Conservation (phyloP, 106 monocot species). For the Cymbidium sinense region DNA sequence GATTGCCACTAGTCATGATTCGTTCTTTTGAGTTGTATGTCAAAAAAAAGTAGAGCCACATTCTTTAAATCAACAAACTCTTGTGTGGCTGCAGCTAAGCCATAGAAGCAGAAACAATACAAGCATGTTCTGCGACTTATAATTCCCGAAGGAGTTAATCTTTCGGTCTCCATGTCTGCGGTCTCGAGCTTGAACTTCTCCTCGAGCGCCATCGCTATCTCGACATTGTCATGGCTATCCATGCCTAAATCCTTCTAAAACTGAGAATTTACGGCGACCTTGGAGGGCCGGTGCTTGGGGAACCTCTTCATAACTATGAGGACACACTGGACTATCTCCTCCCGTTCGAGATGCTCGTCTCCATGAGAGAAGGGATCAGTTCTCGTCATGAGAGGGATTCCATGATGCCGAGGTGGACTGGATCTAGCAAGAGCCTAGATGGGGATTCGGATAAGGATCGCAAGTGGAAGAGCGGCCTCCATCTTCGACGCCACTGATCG, state of each 20-base stretch:
- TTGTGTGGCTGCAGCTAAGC: background rate
- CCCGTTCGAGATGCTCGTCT: slow-evolving; percentile 61
- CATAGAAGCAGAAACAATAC: background rate
- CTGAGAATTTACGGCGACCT: slow-evolving; percentile 61
- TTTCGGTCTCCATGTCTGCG: slow-evolving; percentile 83
- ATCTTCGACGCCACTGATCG: too few species aligned
- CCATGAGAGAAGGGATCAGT: slow-evolving; percentile 58
- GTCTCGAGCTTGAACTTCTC: slow-evolving; percentile 98
- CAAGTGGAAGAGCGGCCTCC: slow-evolving; percentile 35
- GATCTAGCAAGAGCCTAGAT: background rate
- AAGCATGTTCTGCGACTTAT: background rate
- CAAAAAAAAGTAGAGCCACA: background rate
- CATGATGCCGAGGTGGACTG: background rate
- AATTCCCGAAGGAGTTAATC: slow-evolving; percentile 51
- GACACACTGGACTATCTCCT: slow-evolving; percentile 73
- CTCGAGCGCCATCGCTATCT: slow-evolving; percentile 84
- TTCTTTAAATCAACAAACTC: background rate
- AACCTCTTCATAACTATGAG: slow-evolving; percentile 89
- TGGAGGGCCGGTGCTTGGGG: slow-evolving; percentile 85
- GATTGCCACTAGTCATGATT: background rate
- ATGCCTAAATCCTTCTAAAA: slow-evolving; percentile 87
- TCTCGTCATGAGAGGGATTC: background rate
- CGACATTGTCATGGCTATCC: slow-evolving; percentile 75
- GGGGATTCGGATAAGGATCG: slow-evolving; percentile 64
- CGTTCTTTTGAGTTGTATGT: background rate